Base-by-base conservation (phyloP, 257 asterid genomes). In the Osmanthus fragrans region DNA sequence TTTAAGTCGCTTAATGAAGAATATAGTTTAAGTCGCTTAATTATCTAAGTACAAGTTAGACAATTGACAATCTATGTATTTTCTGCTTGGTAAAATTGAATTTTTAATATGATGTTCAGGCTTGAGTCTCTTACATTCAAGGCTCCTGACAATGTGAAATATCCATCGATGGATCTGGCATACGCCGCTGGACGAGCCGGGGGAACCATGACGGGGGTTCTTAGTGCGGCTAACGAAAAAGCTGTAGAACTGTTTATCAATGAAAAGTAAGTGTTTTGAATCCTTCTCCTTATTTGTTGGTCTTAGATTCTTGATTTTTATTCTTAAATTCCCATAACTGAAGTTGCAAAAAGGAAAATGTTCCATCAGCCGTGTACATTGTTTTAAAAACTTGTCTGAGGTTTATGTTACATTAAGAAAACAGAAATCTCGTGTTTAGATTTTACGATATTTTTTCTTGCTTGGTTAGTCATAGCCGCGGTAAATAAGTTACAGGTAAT, bases 141-240 rank as follows among this genome's bases (percentile, higher is more conserved):
- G 87, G 70, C 70, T 63, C 99, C 99, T 0, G 99, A 96, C 85
- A 92, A 93, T 77, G 98, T 96, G 71, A 96, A 96, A 79, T 96
- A 93, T 77, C 98, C 98, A 12, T 96, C 99, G 10, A 93, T 93
- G 99, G 97, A 90, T 77, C 84, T 96, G 58, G 99, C 99, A 12
- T 96, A 93, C 72, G 89, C 99, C 77, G 98, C 98, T 66, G 99
- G 99, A 4, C 92, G 98, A 80, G 97, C 96, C 1, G 99, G 97
- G 23, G 99, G 98, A 74, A 96, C 98, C 76, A 96, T 96, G 99
- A 96, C 97, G 0, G 98, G 98, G 32, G 99, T 96, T 83, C 92
- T 96, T 27, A 96, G 99, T 73, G 99, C 99, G 23, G 99, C 99
- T 58, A 96, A 96, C 45, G 98, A 96, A 87, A 95, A 92, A 86